Conservation (phyloP, 2,329 filamentous ascomycete genomes). For the Aspergillus sp. region DNA sequence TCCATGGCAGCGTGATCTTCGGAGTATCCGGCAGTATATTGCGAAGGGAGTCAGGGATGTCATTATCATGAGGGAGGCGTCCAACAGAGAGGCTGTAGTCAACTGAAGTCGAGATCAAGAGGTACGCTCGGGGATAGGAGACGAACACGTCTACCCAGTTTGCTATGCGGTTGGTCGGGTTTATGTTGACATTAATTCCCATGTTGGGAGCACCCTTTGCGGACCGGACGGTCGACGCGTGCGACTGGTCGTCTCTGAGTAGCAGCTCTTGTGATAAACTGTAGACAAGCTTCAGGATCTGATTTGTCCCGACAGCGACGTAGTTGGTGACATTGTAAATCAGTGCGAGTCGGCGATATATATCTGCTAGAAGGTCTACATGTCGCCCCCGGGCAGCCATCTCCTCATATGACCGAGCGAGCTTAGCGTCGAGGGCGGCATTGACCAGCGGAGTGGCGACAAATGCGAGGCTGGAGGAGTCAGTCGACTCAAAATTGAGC, state of each 20-base stretch:
- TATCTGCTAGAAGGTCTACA: conserved; percentile 3
- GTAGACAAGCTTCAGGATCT: conserved; percentile 10
- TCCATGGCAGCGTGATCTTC: conserved; percentile 7
- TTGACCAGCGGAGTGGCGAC: conserved; percentile 3
- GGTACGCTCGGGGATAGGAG: conserved; percentile 4
- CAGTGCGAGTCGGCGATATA: not conserved
- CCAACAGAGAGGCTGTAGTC: conserved; percentile 8
- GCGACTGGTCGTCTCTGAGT: not conserved
- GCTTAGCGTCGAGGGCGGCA: conserved; percentile 6
- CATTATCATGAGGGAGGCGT: conserved; percentile 4
- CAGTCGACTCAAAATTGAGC: not conserved
- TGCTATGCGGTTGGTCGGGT: not conserved
- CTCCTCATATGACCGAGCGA: conserved; percentile 2
- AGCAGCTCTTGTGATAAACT: not conserved
- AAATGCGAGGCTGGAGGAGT: not conserved
- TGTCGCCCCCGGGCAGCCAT: not conserved
- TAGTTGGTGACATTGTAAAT: conserved; percentile 10
- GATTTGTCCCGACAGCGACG: conserved; percentile 5
- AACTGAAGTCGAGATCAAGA: conserved; percentile 6
- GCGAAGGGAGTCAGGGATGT: conserved; percentile 1
- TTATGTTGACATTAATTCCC: not conserved
- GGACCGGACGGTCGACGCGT: not conserved
- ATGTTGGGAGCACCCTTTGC: not conserved
- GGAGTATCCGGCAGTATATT: not conserved
- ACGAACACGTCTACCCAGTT: conserved; percentile 5